Evolutionary conservation across 176 grass and related monocot genomes (phyloP), one percentile per base, ranked within the genome.

Genomic region (Juncus inflexus): DNA sequence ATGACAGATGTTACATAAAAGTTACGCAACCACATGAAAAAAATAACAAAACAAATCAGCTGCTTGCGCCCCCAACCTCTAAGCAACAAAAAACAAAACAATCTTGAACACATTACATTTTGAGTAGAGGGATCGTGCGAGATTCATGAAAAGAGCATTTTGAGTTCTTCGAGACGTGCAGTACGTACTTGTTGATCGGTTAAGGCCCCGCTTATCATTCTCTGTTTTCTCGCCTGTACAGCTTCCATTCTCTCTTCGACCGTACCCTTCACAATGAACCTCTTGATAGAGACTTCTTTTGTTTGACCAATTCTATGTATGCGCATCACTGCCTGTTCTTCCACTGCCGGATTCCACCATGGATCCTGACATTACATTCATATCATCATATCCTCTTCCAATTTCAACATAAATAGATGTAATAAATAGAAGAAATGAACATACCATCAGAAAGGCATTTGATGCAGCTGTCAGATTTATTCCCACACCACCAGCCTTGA

Each of bases 381-480:
- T 6, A 42, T 70, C 35, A 58, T 70, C 40, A 70, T 15, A 8
- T 16, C 12, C 15, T 42, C 12, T 12, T 57, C 7, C 54, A 57
- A 13, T 11, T 6, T 57, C 12, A 40, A 40, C 43, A 1, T 13
- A 57, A 57, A 57, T 12, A 9, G 54, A 52, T 1, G 49, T 1
- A 57, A 13, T 57, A 1, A 57, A 4, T 15, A 4, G 53, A n/a
- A n/a, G n/a, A n/a, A n/a, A 57, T 13, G 14, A 57, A 57, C 49
- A 67, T 96, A 97, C 92, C 92, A 97, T 97, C 38, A 97, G 80
- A 81, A 89, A 97, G 36, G 92, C 87, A 86, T 89, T 97, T 12
- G 92, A 89, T 64, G 92, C 92, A 58, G 92, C 92, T 12, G 87
- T 91, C 54, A 97, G 87, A 66, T 97, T 97, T 88, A 97, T 88